These are phyloP conservation scores for Tubosaeta brunneosetosa DNA, from an alignment of 768 basidiomycete species.

Conservation along the genomic window DNA sequence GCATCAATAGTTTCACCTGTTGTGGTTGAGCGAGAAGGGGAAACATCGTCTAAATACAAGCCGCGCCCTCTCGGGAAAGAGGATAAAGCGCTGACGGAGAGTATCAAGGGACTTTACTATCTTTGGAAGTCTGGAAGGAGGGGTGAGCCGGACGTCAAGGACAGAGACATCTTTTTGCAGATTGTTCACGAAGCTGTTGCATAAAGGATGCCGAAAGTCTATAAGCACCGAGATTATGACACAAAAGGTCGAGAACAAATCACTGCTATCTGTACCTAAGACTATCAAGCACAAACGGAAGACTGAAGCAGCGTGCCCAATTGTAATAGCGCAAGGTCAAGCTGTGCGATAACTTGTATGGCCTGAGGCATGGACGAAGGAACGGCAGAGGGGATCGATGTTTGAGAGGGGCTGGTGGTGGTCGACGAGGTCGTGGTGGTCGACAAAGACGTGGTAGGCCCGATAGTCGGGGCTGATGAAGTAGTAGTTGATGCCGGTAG, in stretches of 20 bases:
- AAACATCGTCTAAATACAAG: slow-evolving; percentile 2
- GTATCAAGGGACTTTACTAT: slow-evolving; percentile 51
- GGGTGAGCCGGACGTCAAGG: slow-evolving; percentile 17
- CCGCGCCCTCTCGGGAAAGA: slow-evolving; percentile 12
- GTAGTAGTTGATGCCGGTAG: slow-evolving; percentile 16
- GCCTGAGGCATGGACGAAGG: slow-evolving; percentile 17
- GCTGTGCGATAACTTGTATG: slow-evolving; percentile 20
- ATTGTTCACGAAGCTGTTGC: slow-evolving; percentile 31
- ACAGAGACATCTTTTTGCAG: slow-evolving; percentile 29
- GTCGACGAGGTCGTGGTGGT: slow-evolving; percentile 7
- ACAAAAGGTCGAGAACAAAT: background rate
- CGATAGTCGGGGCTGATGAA: background rate
- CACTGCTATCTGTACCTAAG: background rate
- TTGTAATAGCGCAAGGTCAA: slow-evolving; percentile 24
- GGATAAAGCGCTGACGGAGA: slow-evolving; percentile 44
- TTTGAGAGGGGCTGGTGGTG: slow-evolving; percentile 10
- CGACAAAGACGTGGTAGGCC: background rate
- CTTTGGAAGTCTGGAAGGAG: slow-evolving; percentile 50
- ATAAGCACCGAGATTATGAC: slow-evolving; percentile 1
- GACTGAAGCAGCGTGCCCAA: slow-evolving; percentile 18
- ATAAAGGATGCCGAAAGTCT: background rate
- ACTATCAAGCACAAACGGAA: slow-evolving; percentile 4
- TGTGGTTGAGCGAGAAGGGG: slow-evolving; percentile 10
- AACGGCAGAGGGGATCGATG: slow-evolving; percentile 2
- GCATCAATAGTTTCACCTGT: slow-evolving; percentile 11